phyloP scores from a whole-genome alignment of 331 rosid species.

The Stylosanthes scabra region DNA sequence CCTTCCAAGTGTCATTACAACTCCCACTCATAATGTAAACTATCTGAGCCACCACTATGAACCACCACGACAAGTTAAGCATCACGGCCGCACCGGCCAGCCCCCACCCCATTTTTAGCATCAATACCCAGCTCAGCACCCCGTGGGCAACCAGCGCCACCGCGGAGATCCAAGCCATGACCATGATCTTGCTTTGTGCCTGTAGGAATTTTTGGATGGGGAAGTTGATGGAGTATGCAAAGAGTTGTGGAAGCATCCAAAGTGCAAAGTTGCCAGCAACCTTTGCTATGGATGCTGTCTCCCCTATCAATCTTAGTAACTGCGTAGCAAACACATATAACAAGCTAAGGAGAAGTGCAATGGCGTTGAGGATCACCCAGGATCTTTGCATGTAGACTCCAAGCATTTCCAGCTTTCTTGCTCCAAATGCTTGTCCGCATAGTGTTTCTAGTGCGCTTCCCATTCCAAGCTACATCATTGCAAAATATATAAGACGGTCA shows the following conservation, averaged over 20 bases:
- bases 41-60: constrained; percentile 62
- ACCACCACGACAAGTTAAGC: constrained; percentile 69
- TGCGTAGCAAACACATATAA: constrained; percentile 61
- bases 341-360: constrained; percentile 38
- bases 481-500: neutral
- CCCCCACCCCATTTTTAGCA: constrained; percentile 61
- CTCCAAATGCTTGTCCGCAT: constrained; percentile 87
- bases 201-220: constrained; percentile 78
- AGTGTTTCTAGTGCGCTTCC: constrained; percentile 86
- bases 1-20: constrained; percentile 71
- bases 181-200: constrained; percentile 85
- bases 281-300: constrained; percentile 54
- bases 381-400: constrained; percentile 88
- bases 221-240: constrained; percentile 70
- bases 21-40: constrained; percentile 58
- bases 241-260: constrained; percentile 86
- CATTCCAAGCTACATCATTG: constrained; percentile 67
- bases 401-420: constrained; percentile 74
- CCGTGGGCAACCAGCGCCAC: constrained; percentile 60
- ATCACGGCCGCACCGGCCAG: constrained; percentile 68
- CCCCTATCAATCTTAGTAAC: constrained; percentile 53
- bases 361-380: constrained; percentile 62
- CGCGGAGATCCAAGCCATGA: constrained; percentile 62
- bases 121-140: constrained; percentile 66
- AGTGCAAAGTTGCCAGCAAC: constrained; percentile 71